Conservation (phyloP, 208 protist species). For the Trypanosoma mega region DNA sequence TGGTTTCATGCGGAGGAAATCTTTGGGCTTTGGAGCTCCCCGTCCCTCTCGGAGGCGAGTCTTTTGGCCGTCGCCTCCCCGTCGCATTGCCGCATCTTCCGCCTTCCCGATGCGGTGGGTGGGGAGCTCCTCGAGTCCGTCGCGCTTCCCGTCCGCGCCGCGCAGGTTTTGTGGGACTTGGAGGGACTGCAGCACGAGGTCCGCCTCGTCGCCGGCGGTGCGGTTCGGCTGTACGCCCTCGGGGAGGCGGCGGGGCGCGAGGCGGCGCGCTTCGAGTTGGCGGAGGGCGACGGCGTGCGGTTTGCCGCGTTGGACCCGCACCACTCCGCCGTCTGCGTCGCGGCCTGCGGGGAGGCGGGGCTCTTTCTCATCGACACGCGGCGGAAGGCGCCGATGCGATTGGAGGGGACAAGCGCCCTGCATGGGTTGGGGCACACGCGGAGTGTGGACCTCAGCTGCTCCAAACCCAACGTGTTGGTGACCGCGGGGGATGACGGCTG, state of each 20-base stretch:
- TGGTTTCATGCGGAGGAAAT: constrained; percentile 67
- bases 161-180: constrained; percentile 75
- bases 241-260: constrained; percentile 34
- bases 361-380: constrained; percentile 66
- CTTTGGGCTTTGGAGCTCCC: constrained; percentile 60
- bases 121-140: constrained; percentile 41
- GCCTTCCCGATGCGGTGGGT: constrained; percentile 36
- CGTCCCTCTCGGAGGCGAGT: constrained; percentile 41
- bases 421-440: constrained; percentile 63
- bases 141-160: constrained; percentile 20
- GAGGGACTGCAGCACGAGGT: constrained; percentile 80
- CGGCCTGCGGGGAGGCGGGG: constrained; percentile 37
- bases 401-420: constrained; percentile 26
- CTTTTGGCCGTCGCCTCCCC: constrained; percentile 41
- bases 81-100: constrained; percentile 32
- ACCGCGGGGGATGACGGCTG: constrained; percentile 70
- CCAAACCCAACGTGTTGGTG: constrained; percentile 54
- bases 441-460: constrained; percentile 68
- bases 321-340: constrained; percentile 57
- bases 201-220: constrained; percentile 24
- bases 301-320: constrained; percentile 70
- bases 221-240: constrained; percentile 37
- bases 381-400: constrained; percentile 32
- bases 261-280: constrained; percentile 28
- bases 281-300: constrained; percentile 21